A percentile compares a stretch with the other conserved stretches of the same genome.
Evolutionary conservation across 1,284 basidiomycete genomes (phyloP).

Genomic region (Tetrapyrgos nigripes): DNA sequence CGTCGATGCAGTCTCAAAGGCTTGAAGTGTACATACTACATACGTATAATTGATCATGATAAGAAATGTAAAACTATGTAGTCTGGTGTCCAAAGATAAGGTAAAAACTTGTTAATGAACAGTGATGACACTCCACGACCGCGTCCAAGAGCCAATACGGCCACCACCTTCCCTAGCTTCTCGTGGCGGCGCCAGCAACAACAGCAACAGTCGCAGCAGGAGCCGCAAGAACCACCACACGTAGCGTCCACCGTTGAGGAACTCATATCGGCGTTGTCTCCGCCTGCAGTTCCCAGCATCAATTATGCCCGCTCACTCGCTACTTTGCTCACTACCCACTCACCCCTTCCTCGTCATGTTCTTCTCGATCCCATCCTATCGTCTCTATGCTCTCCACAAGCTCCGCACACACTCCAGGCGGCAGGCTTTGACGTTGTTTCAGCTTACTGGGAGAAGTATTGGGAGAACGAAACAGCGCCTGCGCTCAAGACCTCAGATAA

Average conservation of each 20-base stretch:
- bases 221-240: constrained; percentile 10
- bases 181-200: constrained; percentile 51
- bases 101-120: not conserved
- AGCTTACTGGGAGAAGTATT: constrained; percentile 72
- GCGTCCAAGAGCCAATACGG: constrained; percentile 54
- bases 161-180: constrained; percentile 32
- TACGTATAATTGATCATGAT: too few relatives aligned
- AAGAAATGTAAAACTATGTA: not conserved
- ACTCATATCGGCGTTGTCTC: constrained; percentile 42
- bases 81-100: constrained; percentile 1
- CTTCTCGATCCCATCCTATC: constrained; percentile 61
- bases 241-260: constrained; percentile 3
- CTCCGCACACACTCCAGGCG: constrained; percentile 61
- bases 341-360: constrained; percentile 54
- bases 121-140: not conserved
- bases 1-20: not conserved
- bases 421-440: constrained; percentile 75
- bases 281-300: constrained; percentile 64
- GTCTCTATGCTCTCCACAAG: constrained; percentile 58
- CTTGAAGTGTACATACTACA: not conserved
- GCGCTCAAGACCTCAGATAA: constrained; percentile 54
- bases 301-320: constrained; percentile 54
- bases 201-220: constrained; percentile 38
- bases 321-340: constrained; percentile 47
- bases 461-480: constrained; percentile 56